These are phyloP conservation scores for Moricandia arvensis DNA, from an alignment of 345 rosid species.

Conservation along the genomic window DNA sequence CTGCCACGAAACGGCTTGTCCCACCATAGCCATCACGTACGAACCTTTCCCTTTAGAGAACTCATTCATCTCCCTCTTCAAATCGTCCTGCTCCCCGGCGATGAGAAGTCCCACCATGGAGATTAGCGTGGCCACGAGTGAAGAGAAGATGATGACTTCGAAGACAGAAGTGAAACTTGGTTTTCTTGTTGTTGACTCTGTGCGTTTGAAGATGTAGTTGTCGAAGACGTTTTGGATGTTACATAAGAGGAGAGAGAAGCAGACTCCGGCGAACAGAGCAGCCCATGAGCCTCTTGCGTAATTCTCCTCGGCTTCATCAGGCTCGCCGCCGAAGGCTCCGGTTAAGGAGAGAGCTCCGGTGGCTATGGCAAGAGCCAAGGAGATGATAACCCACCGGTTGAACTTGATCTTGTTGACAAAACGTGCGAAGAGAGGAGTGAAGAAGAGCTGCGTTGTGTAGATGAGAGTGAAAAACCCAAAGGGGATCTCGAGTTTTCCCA, in stretches of 20 bases:
- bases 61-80: conserved; percentile 35
- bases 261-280: conserved; percentile 27
- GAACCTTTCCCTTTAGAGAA: conserved; percentile 27
- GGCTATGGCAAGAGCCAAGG: conserved; percentile 25
- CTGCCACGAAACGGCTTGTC: conserved; percentile 39
- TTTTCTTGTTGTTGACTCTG: neutral
- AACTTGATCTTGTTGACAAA: conserved; percentile 31
- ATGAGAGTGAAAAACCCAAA: conserved; percentile 34
- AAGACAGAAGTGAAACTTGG: conserved; percentile 32
- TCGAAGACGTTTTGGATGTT: conserved; percentile 38
- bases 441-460: conserved; percentile 34
- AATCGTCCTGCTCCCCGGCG: conserved; percentile 30
- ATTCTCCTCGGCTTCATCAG: conserved; percentile 29
- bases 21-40: conserved; percentile 34
- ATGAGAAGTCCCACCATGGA: conserved; percentile 28
- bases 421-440: conserved; percentile 26
- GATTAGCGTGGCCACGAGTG: conserved; percentile 22
- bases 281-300: conserved; percentile 26
- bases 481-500: conserved; percentile 33
- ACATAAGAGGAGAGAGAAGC: conserved; percentile 33
- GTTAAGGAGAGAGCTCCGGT: conserved; percentile 42
- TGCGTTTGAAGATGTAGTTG: conserved; percentile 24
- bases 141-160: conserved; percentile 31
- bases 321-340: conserved; percentile 37
- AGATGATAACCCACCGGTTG: conserved; percentile 33